Percentiles rank a stretch among this genome's conserved stretches.
Conservation (phyloP, 768 basidiomycete species). For the Lactarius evosmus region DNA sequence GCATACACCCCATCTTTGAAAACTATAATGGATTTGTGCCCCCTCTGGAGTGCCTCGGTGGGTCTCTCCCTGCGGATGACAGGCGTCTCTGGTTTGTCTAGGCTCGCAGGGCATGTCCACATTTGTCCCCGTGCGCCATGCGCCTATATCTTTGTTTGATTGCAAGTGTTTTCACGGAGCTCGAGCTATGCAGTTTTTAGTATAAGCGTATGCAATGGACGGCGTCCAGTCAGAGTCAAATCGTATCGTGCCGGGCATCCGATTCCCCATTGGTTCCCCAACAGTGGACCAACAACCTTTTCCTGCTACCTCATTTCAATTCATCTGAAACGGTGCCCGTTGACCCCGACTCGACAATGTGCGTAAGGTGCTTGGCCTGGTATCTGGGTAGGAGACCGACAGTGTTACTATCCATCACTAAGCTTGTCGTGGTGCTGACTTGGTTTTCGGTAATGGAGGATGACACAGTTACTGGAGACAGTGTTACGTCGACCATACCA, state of each 20-base stretch:
- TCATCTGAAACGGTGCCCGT: slow-evolving; percentile 39
- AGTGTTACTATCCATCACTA: neutral
- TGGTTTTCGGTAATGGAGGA: slow-evolving; percentile 15
- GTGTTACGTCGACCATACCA: slow-evolving; percentile 19
- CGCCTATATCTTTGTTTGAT: neutral
- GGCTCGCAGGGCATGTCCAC: neutral
- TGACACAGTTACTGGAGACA: slow-evolving; percentile 56
- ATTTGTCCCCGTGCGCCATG: neutral
- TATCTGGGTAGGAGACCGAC: slow-evolving; percentile 9
- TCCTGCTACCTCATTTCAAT: neutral
- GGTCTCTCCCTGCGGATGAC: slow-evolving; percentile 1
- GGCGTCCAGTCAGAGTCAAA: neutral
- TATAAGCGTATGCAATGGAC: neutral
- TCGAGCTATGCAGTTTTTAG: neutral
- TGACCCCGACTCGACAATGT: slow-evolving; percentile 65
- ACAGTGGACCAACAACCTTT: neutral
- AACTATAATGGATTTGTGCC: neutral
- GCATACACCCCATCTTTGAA: neutral
- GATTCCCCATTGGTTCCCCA: neutral
- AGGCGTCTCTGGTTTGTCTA: neutral
- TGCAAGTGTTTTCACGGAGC: neutral
- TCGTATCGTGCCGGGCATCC: no score
- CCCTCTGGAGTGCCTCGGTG: slow-evolving; percentile 3
- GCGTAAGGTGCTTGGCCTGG: slow-evolving; percentile 1
- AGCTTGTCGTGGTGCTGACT: slow-evolving; percentile 54